Conservation (phyloP, 371 early-diverging fungal genomes). For the Thermomucor indicae-seudaticae region DNA sequence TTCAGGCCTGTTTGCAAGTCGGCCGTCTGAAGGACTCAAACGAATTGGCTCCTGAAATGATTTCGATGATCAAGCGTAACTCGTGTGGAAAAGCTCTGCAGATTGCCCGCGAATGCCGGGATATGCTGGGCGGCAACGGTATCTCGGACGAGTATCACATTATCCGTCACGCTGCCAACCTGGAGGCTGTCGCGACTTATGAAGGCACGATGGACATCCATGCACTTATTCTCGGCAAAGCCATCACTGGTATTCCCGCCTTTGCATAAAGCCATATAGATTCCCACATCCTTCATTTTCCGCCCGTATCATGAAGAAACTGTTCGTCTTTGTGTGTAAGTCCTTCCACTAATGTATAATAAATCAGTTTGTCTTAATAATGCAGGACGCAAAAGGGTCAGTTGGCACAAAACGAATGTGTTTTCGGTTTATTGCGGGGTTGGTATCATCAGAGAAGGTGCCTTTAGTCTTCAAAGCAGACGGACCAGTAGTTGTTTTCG, state of each 20-base stretch:
- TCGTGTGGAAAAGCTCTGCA: constrained; percentile 92
- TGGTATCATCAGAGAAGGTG: background rate
- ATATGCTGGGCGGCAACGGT: constrained; percentile 92
- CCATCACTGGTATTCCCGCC: constrained; percentile 90
- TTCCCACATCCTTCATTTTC: background rate
- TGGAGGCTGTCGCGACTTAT: constrained; percentile 97
- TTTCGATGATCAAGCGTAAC: constrained; percentile 96
- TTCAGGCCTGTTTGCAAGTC: constrained; percentile 90
- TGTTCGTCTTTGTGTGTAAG: too few relatives aligned
- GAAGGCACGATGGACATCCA: constrained; percentile 97
- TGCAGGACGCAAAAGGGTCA: too few relatives aligned
- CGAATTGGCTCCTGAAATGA: constrained; percentile 91
- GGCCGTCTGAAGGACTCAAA: constrained; percentile 92
- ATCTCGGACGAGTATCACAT: constrained; percentile 97
- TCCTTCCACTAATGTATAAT: too few relatives aligned
- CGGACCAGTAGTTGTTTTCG: constrained; percentile 59
- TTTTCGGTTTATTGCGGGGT: background rate
- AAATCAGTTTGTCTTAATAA: too few relatives aligned
- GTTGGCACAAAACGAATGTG: background rate
- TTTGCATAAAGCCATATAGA: constrained; percentile 41
- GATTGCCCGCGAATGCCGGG: constrained; percentile 89
- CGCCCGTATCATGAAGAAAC: too few relatives aligned
- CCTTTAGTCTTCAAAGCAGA: constrained; percentile 10
- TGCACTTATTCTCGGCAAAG: constrained; percentile 92
- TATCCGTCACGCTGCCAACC: constrained; percentile 92